A percentile compares a stretch with the other conserved stretches of the same genome.
These are phyloP conservation scores for Grosmannia huntii DNA, from an alignment of 2,329 filamentous ascomycete species.

Conservation along the genomic window DNA sequence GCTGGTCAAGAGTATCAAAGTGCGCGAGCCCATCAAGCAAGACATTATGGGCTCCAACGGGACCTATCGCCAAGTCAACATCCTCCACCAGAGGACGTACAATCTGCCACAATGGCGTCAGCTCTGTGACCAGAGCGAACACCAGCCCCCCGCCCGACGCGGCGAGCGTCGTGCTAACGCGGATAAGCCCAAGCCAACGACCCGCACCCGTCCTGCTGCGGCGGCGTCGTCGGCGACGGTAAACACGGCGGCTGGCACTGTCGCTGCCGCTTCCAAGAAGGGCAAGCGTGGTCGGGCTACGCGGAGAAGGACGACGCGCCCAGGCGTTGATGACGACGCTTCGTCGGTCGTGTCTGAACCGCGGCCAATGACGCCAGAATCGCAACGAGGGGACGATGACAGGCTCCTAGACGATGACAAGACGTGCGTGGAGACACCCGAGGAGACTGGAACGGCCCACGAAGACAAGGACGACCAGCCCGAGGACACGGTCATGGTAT, in stretches of 20 bases:
- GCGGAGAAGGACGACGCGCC: conserved; percentile 27
- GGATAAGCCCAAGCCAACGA: conserved; percentile 33
- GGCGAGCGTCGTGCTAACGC: conserved; percentile 62
- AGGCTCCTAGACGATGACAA: conserved; percentile 10
- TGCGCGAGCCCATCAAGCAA: conserved; percentile 95
- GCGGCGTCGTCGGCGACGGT: conserved; percentile 11
- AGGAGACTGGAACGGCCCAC: conserved; percentile 1
- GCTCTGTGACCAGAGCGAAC: conserved; percentile 85
- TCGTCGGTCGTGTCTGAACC: conserved; percentile 27
- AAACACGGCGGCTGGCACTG: background rate
- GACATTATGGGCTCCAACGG: conserved; percentile 95
- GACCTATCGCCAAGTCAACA: conserved; percentile 93
- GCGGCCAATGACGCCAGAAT: conserved; percentile 46
- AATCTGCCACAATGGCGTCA: conserved; percentile 94
- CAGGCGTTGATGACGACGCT: conserved; percentile 25
- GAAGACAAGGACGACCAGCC: conserved; percentile 19
- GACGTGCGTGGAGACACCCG: conserved; percentile 7
- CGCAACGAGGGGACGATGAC: conserved; percentile 21
- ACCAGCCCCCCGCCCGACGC: conserved; percentile 84
- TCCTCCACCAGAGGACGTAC: conserved; percentile 90
- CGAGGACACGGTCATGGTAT: conserved; percentile 25
- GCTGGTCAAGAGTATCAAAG: conserved; percentile 77
- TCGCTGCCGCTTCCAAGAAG: conserved; percentile 9
- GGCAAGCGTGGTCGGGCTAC: conserved; percentile 12
- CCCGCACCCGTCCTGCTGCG: conserved; percentile 25